Evolutionary conservation across 805 yeast genomes (phyloP), one percentile per base, ranked within the genome.

Genomic region (Hemisphaericaspora nanyangensis): DNA sequence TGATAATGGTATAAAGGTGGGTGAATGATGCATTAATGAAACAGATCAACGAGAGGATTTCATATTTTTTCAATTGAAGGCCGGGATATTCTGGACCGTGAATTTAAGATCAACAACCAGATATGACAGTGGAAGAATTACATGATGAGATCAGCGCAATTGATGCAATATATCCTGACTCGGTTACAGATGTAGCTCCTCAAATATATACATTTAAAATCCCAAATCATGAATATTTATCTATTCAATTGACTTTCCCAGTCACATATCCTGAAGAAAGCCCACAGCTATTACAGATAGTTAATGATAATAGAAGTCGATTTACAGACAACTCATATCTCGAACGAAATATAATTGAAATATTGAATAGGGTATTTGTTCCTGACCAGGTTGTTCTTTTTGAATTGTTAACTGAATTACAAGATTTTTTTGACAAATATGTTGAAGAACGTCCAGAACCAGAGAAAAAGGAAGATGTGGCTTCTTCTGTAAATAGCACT

Each of bases 81-180:
- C n/a, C n/a, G n/a, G n/a, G n/a, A n/a, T n/a, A n/a, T n/a, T n/a
- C n/a, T n/a, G n/a, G n/a, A n/a, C n/a, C n/a, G n/a, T n/a, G n/a
- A n/a, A n/a, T n/a, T n/a, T n/a, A n/a, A n/a, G n/a, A n/a, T n/a
- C n/a, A n/a, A n/a, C n/a, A n/a, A n/a, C n/a, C n/a, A n/a, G n/a
- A 13, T 13, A 55, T 54, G 61, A 49, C 57, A 7, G 56, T 65
- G 1, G 75, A 75, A 43, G 84, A 80, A 25, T 61, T 84, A 6
- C 54, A 54, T 16, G 93, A 87, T 39, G 99, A 91, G 54, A 60
- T 87, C 15, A 80, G 76, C 29, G 91, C 96, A 10, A 79, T 91
- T 8, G 84, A 86, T 40, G 93, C 96, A 3, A 91, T 93, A 10
- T 91, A 79, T 54, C 96, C 95, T 1, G 85, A 72, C 12, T 69